Percentiles rank a stretch among this genome's conserved stretches.
Evolutionary conservation across 192 early-diverging fungal genomes (phyloP).

Genomic region (Backusella tuberculispora): DNA sequence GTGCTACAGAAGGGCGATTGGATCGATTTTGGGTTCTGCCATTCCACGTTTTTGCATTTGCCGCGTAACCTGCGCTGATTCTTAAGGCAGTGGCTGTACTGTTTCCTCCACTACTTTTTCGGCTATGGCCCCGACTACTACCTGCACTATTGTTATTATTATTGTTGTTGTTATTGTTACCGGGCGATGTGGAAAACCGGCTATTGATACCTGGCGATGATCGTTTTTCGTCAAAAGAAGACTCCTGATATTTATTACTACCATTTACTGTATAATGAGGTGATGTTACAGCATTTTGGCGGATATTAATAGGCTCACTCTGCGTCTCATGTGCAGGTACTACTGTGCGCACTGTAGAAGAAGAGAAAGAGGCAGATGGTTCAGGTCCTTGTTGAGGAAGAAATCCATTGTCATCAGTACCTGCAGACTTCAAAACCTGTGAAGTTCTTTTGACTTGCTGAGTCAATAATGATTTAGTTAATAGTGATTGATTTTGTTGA

Average conservation of each 20-base stretch:
- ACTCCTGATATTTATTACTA: not conserved
- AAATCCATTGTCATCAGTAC: not conserved
- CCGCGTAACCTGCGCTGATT: not conserved
- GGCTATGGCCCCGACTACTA: conserved; percentile 12
- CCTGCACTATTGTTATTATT: not conserved
- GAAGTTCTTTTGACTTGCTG: conserved; percentile 12
- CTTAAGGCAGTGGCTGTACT: conserved; percentile 14
- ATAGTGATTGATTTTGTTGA: conserved; percentile 22
- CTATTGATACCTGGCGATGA: not conserved
- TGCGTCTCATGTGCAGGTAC: conserved; percentile 22
- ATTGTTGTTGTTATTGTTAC: not conserved
- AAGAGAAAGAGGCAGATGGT: conserved; percentile 35
- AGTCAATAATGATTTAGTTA: conserved; percentile 2
- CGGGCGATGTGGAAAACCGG: conserved; percentile 1
- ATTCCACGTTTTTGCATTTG: conserved; percentile 21
- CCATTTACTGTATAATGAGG: not conserved
- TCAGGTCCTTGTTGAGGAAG: conserved; percentile 21
- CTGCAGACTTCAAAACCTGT: not conserved
- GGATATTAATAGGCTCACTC: not conserved
- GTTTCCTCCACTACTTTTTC: conserved; percentile 21
- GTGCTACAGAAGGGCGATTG: conserved; percentile 3
- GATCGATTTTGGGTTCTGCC: not conserved
- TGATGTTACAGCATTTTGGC: conserved; percentile 15
- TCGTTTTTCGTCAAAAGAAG: not conserved
- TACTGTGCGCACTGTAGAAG: conserved; percentile 36